phyloP scores from a whole-genome alignment of 495 filamentous ascomycete genomes.

The Aspergillus steynii region DNA sequence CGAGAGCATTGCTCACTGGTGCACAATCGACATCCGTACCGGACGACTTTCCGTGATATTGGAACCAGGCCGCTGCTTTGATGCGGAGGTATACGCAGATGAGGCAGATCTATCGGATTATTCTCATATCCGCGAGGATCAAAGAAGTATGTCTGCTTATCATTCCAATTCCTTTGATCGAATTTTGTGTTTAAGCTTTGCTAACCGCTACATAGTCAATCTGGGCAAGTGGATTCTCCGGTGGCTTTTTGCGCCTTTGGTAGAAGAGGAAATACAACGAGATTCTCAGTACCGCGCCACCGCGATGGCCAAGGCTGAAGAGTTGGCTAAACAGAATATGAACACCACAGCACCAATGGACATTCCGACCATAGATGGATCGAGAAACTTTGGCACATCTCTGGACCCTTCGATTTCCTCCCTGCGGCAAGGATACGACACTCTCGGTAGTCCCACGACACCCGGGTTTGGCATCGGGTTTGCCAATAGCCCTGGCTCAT shows the following conservation, averaged over 20 bases:
- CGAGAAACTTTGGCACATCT: slow-evolving; percentile 43
- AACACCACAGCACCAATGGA: slow-evolving; percentile 67
- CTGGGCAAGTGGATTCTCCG: slow-evolving; percentile 95
- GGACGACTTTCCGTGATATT: slow-evolving; percentile 86
- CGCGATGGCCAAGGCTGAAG: slow-evolving; percentile 61
- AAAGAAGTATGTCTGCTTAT: slow-evolving; percentile 69
- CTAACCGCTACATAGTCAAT: slow-evolving; percentile 65
- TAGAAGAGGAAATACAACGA: slow-evolving; percentile 83
- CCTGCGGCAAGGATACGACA: slow-evolving; percentile 63
- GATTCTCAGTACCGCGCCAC: slow-evolving; percentile 71
- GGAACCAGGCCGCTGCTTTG: slow-evolving; percentile 95
- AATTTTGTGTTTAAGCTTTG: slow-evolving; percentile 7
- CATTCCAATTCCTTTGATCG: background rate
- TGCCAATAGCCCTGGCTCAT: slow-evolving; percentile 61
- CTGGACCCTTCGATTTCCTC: slow-evolving; percentile 55
- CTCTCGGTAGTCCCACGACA: slow-evolving; percentile 57
- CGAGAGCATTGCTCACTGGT: slow-evolving; percentile 93
- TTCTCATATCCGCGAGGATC: slow-evolving; percentile 84
- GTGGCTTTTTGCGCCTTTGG: slow-evolving; percentile 85
- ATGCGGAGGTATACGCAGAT: slow-evolving; percentile 96
- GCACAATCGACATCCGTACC: slow-evolving; percentile 88
- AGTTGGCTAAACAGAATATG: slow-evolving; percentile 52
- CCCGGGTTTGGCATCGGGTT: slow-evolving; percentile 76
- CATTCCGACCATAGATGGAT: slow-evolving; percentile 54
- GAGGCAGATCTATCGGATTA: slow-evolving; percentile 71